Conservation (phyloP, 768 basidiomycete species). For the Tulasnella sp. region DNA sequence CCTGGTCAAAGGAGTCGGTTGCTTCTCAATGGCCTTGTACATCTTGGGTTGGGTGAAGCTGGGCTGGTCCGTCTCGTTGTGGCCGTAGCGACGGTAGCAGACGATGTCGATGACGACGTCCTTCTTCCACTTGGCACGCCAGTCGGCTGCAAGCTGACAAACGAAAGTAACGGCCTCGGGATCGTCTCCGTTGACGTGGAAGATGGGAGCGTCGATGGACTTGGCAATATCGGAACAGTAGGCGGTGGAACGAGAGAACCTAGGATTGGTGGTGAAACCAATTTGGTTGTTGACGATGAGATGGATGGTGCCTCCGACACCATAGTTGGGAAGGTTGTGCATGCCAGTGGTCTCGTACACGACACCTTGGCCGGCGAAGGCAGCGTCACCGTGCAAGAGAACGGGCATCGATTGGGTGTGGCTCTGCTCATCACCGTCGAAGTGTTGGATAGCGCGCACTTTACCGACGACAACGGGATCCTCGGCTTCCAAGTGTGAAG, state of each 20-base stretch:
- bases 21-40: conserved; percentile 94
- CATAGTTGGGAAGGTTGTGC: conserved; percentile 88
- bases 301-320: conserved; percentile 96
- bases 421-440: conserved; percentile 72
- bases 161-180: conserved; percentile 98
- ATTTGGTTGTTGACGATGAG: conserved; percentile 99
- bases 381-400: conserved; percentile 93
- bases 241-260: conserved; percentile 93
- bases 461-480: conserved; percentile 99
- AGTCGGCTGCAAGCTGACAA: conserved; percentile 95
- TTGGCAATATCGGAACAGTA: conserved; percentile 98
- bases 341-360: conserved; percentile 99
- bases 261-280: conserved; percentile 97
- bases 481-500: conserved; percentile 94
- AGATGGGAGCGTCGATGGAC: conserved; percentile 94
- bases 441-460: conserved; percentile 92
- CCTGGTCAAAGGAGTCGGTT: conserved; percentile 81
- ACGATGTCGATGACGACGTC: conserved; percentile 98
- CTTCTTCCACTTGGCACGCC: conserved; percentile 96
- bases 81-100: conserved; percentile 98
- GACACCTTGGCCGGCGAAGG: conserved; percentile 95
- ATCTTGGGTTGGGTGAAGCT: conserved; percentile 97
- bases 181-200: conserved; percentile 99
- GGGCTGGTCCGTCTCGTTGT: conserved; percentile 99
- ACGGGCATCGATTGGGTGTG: conserved; percentile 89